Conservation (phyloP, 148 eudicot species). For the Dysphania ambrosioides region DNA sequence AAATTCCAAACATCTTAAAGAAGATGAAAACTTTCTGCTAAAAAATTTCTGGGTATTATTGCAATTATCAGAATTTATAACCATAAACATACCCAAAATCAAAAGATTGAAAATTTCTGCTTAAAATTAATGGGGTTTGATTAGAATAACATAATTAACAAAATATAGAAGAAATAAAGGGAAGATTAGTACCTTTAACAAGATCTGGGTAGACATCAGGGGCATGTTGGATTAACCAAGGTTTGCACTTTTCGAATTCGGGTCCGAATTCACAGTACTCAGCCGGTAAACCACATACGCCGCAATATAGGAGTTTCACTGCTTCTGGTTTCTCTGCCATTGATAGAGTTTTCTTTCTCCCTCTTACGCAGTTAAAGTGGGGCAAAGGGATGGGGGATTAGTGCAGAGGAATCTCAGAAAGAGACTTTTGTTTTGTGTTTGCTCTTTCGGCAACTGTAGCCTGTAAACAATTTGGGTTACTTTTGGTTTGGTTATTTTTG, state of each 20-base stretch:
- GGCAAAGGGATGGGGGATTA: neutral
- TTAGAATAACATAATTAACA: neutral
- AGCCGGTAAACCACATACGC: constrained; percentile 73
- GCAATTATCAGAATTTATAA: no score
- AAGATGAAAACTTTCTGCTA: no score
- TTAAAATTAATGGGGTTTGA: neutral
- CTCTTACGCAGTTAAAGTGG: neutral
- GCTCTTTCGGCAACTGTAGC: no score
- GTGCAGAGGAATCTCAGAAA: neutral
- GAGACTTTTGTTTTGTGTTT: neutral
- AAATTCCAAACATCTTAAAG: no score
- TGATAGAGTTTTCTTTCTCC: constrained; percentile 12
- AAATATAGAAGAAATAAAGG: neutral
- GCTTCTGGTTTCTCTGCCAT: constrained; percentile 85
- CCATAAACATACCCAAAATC: neutral
- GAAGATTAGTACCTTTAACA: constrained; percentile 42
- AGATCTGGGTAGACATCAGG: constrained; percentile 76
- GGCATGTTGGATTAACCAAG: constrained; percentile 79
- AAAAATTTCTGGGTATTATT: no score
- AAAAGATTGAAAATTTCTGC: neutral
- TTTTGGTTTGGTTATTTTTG: no score
- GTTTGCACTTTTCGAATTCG: constrained; percentile 88
- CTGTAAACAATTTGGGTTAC: no score
- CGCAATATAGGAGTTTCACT: constrained; percentile 68
- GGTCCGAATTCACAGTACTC: constrained; percentile 96